phyloP scores from a whole-genome alignment of 768 basidiomycete species.

The Butyriboletus loyo region DNA sequence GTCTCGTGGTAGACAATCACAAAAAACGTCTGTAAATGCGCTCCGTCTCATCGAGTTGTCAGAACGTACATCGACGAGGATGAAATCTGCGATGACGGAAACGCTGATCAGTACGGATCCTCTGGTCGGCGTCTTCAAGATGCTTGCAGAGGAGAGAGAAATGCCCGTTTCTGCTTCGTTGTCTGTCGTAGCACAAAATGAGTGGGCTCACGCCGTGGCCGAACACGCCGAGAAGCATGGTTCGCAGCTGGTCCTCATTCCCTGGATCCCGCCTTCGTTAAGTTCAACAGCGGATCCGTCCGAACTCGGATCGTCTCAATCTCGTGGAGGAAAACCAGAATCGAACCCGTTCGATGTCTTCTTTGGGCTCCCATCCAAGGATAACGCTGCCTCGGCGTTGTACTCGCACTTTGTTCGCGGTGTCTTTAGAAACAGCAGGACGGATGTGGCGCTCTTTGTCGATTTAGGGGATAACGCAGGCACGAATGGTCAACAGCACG shows the following conservation, averaged over 20 bases:
- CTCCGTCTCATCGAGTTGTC: slow-evolving; percentile 89
- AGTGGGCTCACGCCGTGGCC: slow-evolving; percentile 65
- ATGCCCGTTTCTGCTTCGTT: slow-evolving; percentile 67
- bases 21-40: slow-evolving; percentile 50
- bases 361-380: slow-evolving; percentile 53
- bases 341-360: slow-evolving; percentile 76
- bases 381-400: slow-evolving; percentile 51
- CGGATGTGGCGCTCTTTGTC: slow-evolving; percentile 83
- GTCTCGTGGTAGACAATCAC: background rate
- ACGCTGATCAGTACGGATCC: slow-evolving; percentile 68
- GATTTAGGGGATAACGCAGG: slow-evolving; percentile 52
- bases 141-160: slow-evolving; percentile 70
- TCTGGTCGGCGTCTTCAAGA: slow-evolving; percentile 68
- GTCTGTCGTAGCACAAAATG: slow-evolving; percentile 71
- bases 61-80: slow-evolving; percentile 81
- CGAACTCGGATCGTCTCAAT: slow-evolving; percentile 19
- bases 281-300: slow-evolving; percentile 28
- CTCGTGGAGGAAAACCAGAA: slow-evolving; percentile 17
- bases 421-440: slow-evolving; percentile 68
- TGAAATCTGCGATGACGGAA: slow-evolving; percentile 77
- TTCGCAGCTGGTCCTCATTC: slow-evolving; percentile 77
- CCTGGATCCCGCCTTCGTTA: slow-evolving; percentile 63
- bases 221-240: slow-evolving; percentile 53
- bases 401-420: slow-evolving; percentile 85
- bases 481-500: slow-evolving; percentile 43